phyloP scores from a whole-genome alignment of 2,329 filamentous ascomycete genomes.

The Tolypocladium amazonense region DNA sequence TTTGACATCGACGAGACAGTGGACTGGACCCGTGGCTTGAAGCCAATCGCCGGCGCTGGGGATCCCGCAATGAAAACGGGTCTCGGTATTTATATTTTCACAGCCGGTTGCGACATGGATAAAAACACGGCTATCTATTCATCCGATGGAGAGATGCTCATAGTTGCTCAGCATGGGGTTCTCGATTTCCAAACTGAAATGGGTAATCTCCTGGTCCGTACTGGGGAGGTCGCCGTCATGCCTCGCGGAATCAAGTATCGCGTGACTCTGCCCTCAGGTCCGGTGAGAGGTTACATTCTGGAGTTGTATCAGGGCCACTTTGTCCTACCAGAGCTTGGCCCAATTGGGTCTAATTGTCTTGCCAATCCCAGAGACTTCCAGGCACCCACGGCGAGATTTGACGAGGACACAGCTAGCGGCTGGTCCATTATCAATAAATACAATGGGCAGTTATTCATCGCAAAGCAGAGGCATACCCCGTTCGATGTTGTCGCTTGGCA shows the following conservation, averaged over 20 bases:
- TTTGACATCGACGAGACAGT: slow-evolving; percentile 58
- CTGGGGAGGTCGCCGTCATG: slow-evolving; percentile 68
- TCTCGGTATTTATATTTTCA: slow-evolving; percentile 70
- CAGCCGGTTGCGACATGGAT: slow-evolving; percentile 68
- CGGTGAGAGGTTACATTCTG: slow-evolving; percentile 61
- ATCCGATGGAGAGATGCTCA: slow-evolving; percentile 68
- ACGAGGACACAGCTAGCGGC: slow-evolving; percentile 27
- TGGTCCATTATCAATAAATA: slow-evolving; percentile 50
- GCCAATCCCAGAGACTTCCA: slow-evolving; percentile 70
- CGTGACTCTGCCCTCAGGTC: slow-evolving; percentile 51
- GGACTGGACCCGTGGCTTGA: slow-evolving; percentile 48
- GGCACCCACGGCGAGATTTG: slow-evolving; percentile 57
- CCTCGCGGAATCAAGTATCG: slow-evolving; percentile 66
- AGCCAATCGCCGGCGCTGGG: slow-evolving; percentile 68
- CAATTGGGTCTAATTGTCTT: slow-evolving; percentile 64
- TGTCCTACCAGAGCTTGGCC: slow-evolving; percentile 58
- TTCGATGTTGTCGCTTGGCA: slow-evolving; percentile 79
- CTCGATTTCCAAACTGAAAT: slow-evolving; percentile 71
- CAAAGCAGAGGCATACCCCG: slow-evolving; percentile 57
- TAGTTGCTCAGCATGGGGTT: slow-evolving; percentile 64
- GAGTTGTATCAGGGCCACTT: slow-evolving; percentile 68
- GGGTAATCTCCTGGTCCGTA: slow-evolving; percentile 60
- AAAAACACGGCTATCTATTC: slow-evolving; percentile 71
- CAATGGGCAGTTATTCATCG: slow-evolving; percentile 52
- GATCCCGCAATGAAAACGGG: slow-evolving; percentile 74